A percentile compares a stretch with the other conserved stretches of the same genome.
Evolutionary conservation across 495 filamentous ascomycete genomes (phyloP).

Genomic region (Penicillium bovifimosum): DNA sequence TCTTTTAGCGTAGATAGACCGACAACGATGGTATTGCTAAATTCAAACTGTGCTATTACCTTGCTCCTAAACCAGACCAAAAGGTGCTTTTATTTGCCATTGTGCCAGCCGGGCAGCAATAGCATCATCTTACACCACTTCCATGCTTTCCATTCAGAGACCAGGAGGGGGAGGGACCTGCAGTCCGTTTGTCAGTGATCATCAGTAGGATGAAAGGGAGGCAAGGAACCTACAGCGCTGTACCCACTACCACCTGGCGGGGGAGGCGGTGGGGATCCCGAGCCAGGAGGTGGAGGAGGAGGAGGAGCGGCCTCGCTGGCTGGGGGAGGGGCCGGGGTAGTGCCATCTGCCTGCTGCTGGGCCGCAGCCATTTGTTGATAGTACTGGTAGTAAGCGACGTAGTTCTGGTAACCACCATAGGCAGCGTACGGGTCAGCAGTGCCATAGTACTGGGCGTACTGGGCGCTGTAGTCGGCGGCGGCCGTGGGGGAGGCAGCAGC

Average conservation of each 20-base stretch:
- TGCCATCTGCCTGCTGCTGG: slow-evolving; percentile 35
- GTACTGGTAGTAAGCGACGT: slow-evolving; percentile 64
- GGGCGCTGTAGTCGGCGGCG: slow-evolving; percentile 61
- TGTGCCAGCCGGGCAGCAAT: neutral
- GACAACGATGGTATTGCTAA: neutral
- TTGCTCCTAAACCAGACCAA: neutral
- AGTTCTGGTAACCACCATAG: slow-evolving; percentile 82
- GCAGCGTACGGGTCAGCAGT: slow-evolving; percentile 81
- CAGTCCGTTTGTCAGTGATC: neutral
- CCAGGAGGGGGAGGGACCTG: slow-evolving; percentile 51
- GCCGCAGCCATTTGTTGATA: slow-evolving; percentile 59
- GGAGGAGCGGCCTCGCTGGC: slow-evolving; percentile 59
- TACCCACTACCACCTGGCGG: slow-evolving; percentile 54
- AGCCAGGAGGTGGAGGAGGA: slow-evolving; percentile 50
- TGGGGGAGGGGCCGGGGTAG: slow-evolving; percentile 56
- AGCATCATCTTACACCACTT: neutral
- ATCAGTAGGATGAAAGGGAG: neutral
- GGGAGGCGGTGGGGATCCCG: slow-evolving; percentile 63
- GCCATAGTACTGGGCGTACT: slow-evolving; percentile 80
- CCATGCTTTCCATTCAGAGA: slow-evolving; percentile 24
- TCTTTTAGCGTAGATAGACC: slow-evolving; percentile 1
- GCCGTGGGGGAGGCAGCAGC: slow-evolving; percentile 30
- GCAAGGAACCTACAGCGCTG: slow-evolving; percentile 50
- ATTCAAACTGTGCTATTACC: neutral
- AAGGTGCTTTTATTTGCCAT: neutral